These are phyloP conservation scores for Clitopilus hobsonii DNA, from an alignment of 768 basidiomycete species.

Conservation along the genomic window DNA sequence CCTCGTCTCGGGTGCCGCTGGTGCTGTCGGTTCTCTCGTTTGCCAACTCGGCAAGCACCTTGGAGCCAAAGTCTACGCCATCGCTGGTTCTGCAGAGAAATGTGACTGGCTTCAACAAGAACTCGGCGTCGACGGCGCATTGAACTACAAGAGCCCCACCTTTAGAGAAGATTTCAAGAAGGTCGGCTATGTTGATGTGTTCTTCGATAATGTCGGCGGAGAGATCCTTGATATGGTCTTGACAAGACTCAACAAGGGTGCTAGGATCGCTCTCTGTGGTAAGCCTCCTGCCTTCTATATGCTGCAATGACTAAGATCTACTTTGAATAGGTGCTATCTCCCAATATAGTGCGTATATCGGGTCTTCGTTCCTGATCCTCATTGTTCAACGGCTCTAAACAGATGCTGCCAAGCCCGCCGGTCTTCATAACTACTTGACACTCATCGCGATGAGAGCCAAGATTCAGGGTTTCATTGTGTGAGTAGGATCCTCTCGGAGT, in stretches of 20 bases:
- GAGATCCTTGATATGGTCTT: constrained; percentile 80
- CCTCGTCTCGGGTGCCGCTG: constrained; percentile 87
- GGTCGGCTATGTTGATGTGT: constrained; percentile 78
- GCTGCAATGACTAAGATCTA: background rate
- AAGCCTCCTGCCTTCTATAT: constrained; percentile 16
- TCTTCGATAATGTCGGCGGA: constrained; percentile 80
- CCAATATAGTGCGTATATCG: constrained; percentile 57
- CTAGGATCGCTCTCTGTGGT: constrained; percentile 83
- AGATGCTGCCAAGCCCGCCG: constrained; percentile 60
- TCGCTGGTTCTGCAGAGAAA: constrained; percentile 83
- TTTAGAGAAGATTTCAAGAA: constrained; percentile 73
- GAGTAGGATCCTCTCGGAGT: constrained; percentile 15
- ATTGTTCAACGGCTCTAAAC: too few species aligned
- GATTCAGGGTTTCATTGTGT: constrained; percentile 85
- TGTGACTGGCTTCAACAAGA: constrained; percentile 83
- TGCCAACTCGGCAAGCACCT: constrained; percentile 80
- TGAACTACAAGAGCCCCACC: constrained; percentile 82
- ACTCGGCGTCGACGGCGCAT: constrained; percentile 73
- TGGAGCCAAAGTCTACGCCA: constrained; percentile 81
- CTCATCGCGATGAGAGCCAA: constrained; percentile 76
- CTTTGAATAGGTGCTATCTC: constrained; percentile 69
- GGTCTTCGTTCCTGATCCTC: background rate
- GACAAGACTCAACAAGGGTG: constrained; percentile 68
- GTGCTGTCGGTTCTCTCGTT: constrained; percentile 78
- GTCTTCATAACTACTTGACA: constrained; percentile 60